Base-by-base conservation (phyloP, 306 rosid genomes). In the Prunus mongolica region DNA sequence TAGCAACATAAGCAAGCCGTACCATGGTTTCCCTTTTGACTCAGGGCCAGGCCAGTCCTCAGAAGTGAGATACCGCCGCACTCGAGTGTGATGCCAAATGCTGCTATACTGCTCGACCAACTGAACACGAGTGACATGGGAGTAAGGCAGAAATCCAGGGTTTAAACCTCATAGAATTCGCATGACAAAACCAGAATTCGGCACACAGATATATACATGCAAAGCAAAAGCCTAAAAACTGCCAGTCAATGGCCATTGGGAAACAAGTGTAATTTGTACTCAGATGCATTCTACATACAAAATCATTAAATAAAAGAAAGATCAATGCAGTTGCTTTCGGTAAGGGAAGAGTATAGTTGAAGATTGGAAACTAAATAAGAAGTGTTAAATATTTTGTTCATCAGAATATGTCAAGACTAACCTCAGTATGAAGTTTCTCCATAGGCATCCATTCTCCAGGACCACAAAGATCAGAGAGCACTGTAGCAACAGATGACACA, bases 391-490 rank as follows among this genome's bases (percentile, higher is more conserved):
- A 22, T 11, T 60, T 19, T 27, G 69, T 46, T 47, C 47, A 60
- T 10, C 45, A 45, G 45, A 73, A 9, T 60, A 46, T 61, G 69
- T 45, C 27, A 25, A 82, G 68, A 86, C 92, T 84, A 73, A 95
- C 99, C 97, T 90, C 92, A 0, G 89, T 20, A 64, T 95, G 99
- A 84, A 95, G 97, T 81, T 88, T 95, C 88, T 95, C 99, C 99
- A 92, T 89, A 27, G 97, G 93, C 99, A 95, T 95, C 99, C 99
- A 95, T 65, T 95, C 99, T 70, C 99, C 99, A 5, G 99, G 99
- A 76, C 99, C 99, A 73, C 99, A 95, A 57, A 95, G 89, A 80
- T 95, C 99, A 64, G 99, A 95, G 19, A 95, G 96, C 63, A 93
- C 97, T 7, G 89, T 92, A 82, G 99, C 99, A 73, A 95, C 99